Base-by-base conservation (phyloP, 306 rosid genomes). In the Luffa aegyptiaca region DNA sequence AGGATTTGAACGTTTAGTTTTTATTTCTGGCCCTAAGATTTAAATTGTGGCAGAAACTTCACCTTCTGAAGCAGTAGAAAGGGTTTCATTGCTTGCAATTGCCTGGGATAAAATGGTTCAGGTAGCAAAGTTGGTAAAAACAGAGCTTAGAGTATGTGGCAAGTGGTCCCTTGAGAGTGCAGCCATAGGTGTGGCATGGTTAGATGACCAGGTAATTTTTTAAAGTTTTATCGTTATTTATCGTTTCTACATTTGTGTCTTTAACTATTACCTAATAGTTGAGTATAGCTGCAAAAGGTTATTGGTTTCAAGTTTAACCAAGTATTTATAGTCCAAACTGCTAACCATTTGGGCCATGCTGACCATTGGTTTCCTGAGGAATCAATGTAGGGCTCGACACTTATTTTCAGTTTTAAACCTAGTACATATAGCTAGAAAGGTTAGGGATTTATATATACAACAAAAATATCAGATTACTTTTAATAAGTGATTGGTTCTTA, bases 61-160 rank as follows among this genome's bases (percentile, higher is more conserved):
- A 64, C 81, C 90, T 33, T 79, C 82, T 74, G 96, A 90, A 84
- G 84, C 86, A 81, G 86, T 51, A 64, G 97, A 91, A 85, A 89
- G 91, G 85, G 93, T 95, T 81, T 91, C 96, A 2, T 82, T 95
- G 88, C 99, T 93, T 46, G 99, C 99, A 84, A 85, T 95, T 86
- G 97, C 99, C 78, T 95, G 97, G 99, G 97, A 93, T 81, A 83
- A 90, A 73, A 93, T 90, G 82, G 99, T 95, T 84, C 96, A 86
- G 87, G 99, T 95, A 44, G 99, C 99, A 78, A 95, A 89, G 86
- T 84, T 95, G 85, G 90, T 89, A 72, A 95, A 90, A 85, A 83
- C 97, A 16, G 97, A 89, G 88, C 86, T 95, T 56, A 90, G 88
- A 86, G 90, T 93, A 61, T 89, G 88, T 88, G 93, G 93, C 68